phyloP scores from a whole-genome alignment of 2,329 filamentous ascomycete species.

The Ceratocystis colombiana region DNA sequence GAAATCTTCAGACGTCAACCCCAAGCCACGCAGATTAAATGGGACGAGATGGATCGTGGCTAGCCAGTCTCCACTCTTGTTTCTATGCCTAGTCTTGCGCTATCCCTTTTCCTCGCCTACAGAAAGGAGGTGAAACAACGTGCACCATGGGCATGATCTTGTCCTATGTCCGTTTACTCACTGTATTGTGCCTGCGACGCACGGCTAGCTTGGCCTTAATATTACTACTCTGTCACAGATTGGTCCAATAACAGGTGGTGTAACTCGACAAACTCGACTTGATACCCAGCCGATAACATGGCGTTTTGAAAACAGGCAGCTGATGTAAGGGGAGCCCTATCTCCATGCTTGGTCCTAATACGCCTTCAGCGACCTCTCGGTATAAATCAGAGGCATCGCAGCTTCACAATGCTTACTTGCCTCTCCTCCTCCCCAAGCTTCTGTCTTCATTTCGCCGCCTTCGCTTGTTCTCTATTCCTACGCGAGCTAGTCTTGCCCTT shows the following conservation, averaged over 20 bases:
- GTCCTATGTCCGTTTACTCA: too few species aligned
- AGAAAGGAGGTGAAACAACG: not conserved
- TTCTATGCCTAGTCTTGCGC: too few species aligned
- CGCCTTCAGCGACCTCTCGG: not conserved
- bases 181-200: not conserved
- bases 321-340: too few species aligned
- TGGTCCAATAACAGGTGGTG: conserved; percentile 7
- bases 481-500: not conserved
- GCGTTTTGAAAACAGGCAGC: not conserved
- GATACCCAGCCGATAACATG: not conserved
- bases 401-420: not conserved
- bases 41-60: too few species aligned
- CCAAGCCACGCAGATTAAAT: too few species aligned
- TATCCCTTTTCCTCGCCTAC: not conserved
- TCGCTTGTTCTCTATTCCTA: not conserved
- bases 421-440: not conserved
- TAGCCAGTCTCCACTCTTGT: too few species aligned
- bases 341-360: not conserved
- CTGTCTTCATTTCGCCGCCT: not conserved
- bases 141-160: not conserved
- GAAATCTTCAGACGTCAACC: too few species aligned
- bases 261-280: conserved; percentile 6
- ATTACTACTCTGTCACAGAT: not conserved
- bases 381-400: not conserved
- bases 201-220: not conserved